A percentile compares a stretch with the other conserved stretches of the same genome.
Evolutionary conservation across 2,329 filamentous ascomycete species (phyloP).

Genomic region (Xylariaceae sp.): DNA sequence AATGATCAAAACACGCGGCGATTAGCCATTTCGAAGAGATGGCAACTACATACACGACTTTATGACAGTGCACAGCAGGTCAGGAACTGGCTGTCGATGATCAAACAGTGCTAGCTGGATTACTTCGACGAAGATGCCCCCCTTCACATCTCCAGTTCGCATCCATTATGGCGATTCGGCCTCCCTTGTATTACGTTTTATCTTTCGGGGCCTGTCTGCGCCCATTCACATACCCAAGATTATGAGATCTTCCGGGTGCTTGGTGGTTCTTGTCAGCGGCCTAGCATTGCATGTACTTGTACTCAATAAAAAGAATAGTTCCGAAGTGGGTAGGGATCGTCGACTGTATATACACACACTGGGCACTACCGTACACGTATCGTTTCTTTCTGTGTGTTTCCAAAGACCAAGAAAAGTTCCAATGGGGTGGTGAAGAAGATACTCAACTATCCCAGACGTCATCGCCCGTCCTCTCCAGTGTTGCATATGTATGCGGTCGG

Average conservation of each 20-base stretch:
- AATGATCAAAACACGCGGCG: not conserved
- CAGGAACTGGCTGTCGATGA: not conserved
- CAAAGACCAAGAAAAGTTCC: too few species aligned
- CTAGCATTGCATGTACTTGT: constrained; percentile 18
- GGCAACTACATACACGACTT: not conserved
- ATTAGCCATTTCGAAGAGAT: not conserved
- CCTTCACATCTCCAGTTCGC: constrained; percentile 2
- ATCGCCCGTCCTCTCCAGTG: too few species aligned
- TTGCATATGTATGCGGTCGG: too few species aligned
- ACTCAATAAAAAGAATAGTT: constrained; percentile 8
- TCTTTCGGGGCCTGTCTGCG: constrained; percentile 2
- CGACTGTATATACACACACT: constrained; percentile 10
- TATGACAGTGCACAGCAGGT: constrained; percentile 3
- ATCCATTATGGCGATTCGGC: constrained; percentile 8
- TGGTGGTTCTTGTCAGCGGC: constrained; percentile 10
- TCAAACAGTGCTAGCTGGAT: constrained; percentile 1
- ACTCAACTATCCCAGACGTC: too few species aligned
- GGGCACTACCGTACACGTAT: not conserved
- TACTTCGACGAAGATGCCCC: not conserved
- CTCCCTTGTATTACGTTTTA: constrained; percentile 15
- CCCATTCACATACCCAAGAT: not conserved
- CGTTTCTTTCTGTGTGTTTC: too few species aligned
- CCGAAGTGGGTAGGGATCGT: not conserved
- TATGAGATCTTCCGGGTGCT: too few species aligned
- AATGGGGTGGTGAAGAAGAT: too few species aligned